Evolutionary conservation across 192 early-diverging fungal genomes (phyloP).

Genomic region (Endogone sp.): DNA sequence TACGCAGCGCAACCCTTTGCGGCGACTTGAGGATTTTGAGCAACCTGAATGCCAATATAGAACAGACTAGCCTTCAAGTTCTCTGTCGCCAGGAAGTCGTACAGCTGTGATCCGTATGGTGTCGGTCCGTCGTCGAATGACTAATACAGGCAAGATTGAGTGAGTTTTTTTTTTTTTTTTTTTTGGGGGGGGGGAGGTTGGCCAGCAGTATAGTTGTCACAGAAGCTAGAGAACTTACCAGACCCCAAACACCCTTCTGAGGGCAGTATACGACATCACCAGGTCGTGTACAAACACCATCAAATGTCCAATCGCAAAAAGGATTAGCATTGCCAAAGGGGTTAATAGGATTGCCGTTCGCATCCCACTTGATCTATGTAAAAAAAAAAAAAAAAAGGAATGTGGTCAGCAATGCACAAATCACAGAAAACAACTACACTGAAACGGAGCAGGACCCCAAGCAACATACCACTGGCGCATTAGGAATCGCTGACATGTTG

Average conservation of each 20-base stretch:
- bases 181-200: too few relatives aligned
- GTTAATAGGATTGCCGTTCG: constrained; percentile 5
- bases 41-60: constrained; percentile 44
- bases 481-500: constrained; percentile 26
- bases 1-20: constrained; percentile 14
- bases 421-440: constrained; percentile 1
- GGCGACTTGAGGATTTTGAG: constrained; percentile 38
- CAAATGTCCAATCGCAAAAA: constrained; percentile 12
- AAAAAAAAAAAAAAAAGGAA: constrained; percentile 6
- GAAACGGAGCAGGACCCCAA: too few relatives aligned
- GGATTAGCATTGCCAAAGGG: constrained; percentile 19
- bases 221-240: background rate
- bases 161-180: background rate
- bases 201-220: background rate
- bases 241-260: constrained; percentile 42
- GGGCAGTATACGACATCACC: constrained; percentile 43
- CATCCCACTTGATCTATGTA: background rate
- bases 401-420: background rate
- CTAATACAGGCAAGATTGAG: background rate
- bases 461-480: constrained; percentile 33
- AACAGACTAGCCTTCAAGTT: constrained; percentile 52
- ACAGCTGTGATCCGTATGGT: constrained; percentile 37
- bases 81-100: constrained; percentile 38
- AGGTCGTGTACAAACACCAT: background rate
- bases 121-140: constrained; percentile 70